Evolutionary conservation across 257 asterid genomes (phyloP), one percentile per base, ranked within the genome.

Genomic region (Solanum medicagineum): DNA sequence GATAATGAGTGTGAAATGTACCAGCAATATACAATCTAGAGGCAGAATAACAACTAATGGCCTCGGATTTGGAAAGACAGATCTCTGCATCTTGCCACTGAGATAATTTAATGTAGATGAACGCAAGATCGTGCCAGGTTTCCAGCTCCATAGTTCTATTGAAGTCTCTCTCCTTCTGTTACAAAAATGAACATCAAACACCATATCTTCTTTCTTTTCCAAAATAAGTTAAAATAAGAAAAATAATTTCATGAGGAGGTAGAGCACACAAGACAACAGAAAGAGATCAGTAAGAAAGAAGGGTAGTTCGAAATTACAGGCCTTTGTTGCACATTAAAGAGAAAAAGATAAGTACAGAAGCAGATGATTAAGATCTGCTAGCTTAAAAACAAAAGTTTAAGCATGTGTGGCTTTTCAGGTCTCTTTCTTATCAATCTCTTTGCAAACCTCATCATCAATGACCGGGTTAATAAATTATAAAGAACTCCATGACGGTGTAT

Each of bases 101-200:
- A 32, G 90, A 91, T 89, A 89, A 89, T 75, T 89, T 89, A 83
- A 91, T 91, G 89, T 96, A 95, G 87, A 95, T 89, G 83, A 92
- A 91, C 85, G 97, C 98, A 91, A 96, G 86, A 88, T 94, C 98
- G 79, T 91, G 94, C 99, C 98, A 96, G 15, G 92, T 93, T 85
- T 91, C 98, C 88, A 88, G 87, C 92, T 96, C 98, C 85, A 93
- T 89, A 79, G 85, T 86, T 66, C 81, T 88, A 63, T 89, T 81
- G 45, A 85, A 86, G 80, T 87, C 85, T 81, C 62, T 84, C 45
- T 86, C 86, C 44, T 87, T 91, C 98, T 94, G 93, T 73, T 87
- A 90, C 29, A 70, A n/a, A 85, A 57, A 55, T 15, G 62, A 19
- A 56, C 19, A 84, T 14, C 62, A 81, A 40, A 60, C 22, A 4